A percentile compares a stretch with the other conserved stretches of the same genome.
Conservation (phyloP, 305 asterid species). For the Fraxinus sp. region DNA sequence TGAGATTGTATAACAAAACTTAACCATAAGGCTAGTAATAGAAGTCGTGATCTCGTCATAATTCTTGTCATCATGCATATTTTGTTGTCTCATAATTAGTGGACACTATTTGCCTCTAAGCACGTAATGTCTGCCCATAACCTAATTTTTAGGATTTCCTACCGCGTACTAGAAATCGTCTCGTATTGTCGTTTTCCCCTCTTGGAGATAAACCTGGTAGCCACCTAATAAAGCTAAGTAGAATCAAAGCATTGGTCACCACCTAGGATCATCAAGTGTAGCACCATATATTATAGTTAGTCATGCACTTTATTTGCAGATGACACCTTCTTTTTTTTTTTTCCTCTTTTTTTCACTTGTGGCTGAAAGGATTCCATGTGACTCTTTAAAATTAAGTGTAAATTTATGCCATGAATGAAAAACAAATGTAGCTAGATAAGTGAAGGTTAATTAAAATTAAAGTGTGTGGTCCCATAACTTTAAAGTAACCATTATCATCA, state of each 20-base stretch:
- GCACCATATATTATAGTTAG: slow-evolving; percentile 9
- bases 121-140: not conserved
- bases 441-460: not conserved
- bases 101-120: not conserved
- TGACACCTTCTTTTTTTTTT: not conserved
- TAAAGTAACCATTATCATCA: slow-evolving; percentile 13
- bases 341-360: not conserved
- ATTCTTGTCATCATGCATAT: not conserved
- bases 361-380: slow-evolving; percentile 10
- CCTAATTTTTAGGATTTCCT: not conserved
- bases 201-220: not conserved
- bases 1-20: not conserved
- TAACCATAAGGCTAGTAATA: not conserved
- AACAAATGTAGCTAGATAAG: not conserved
- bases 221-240: not conserved
- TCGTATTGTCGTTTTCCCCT: slow-evolving; percentile 8
- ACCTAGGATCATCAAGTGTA: slow-evolving; percentile 22
- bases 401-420: slow-evolving; percentile 10
- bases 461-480: slow-evolving; percentile 3
- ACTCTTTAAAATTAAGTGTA: not conserved
- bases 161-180: not conserved
- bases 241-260: slow-evolving; percentile 21
- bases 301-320: slow-evolving; percentile 9
- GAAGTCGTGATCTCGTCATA: not conserved
- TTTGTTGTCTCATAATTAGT: not conserved